Percentiles rank a stretch among this genome's conserved stretches.
phyloP scores from a whole-genome alignment of 2,329 filamentous ascomycete genomes.

The Cadophora malorum region DNA sequence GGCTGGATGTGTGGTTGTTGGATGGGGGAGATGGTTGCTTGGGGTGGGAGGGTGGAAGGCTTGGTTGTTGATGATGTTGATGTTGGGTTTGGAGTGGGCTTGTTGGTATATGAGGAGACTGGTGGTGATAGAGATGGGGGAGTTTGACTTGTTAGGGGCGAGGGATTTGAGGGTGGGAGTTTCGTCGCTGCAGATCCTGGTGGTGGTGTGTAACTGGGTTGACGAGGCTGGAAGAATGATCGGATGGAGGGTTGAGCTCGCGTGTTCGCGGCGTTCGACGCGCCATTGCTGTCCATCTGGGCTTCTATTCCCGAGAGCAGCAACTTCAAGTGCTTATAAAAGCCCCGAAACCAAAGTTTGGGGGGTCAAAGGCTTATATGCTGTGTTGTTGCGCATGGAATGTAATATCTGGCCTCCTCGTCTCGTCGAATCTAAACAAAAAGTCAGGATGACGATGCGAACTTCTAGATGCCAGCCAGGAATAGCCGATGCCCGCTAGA shows the following conservation, averaged over 20 bases:
- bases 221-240: slow-evolving; percentile 64
- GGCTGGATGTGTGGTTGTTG: slow-evolving; percentile 59
- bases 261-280: slow-evolving; percentile 16
- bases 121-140: slow-evolving; percentile 28
- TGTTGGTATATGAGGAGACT: slow-evolving; percentile 28
- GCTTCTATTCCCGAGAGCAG: background rate
- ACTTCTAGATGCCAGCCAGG: too few relatives aligned
- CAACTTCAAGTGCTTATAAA: background rate
- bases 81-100: background rate
- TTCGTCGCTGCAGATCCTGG: slow-evolving; percentile 39
- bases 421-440: slow-evolving; percentile 3
- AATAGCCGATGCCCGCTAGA: slow-evolving; percentile 17
- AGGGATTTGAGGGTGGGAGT: background rate
- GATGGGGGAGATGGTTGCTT: slow-evolving; percentile 60
- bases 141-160: slow-evolving; percentile 5
- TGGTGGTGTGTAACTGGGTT: slow-evolving; percentile 53
- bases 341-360: background rate
- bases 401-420: slow-evolving; percentile 17
- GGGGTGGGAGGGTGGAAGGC: slow-evolving; percentile 45
- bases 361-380: background rate
- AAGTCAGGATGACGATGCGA: slow-evolving; percentile 16
- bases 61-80: slow-evolving; percentile 19
- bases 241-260: slow-evolving; percentile 61
- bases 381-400: slow-evolving; percentile 13
- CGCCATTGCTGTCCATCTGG: slow-evolving; percentile 33